phyloP scores from a whole-genome alignment of 2,329 filamentous ascomycete genomes.

The Penicillium sp. region DNA sequence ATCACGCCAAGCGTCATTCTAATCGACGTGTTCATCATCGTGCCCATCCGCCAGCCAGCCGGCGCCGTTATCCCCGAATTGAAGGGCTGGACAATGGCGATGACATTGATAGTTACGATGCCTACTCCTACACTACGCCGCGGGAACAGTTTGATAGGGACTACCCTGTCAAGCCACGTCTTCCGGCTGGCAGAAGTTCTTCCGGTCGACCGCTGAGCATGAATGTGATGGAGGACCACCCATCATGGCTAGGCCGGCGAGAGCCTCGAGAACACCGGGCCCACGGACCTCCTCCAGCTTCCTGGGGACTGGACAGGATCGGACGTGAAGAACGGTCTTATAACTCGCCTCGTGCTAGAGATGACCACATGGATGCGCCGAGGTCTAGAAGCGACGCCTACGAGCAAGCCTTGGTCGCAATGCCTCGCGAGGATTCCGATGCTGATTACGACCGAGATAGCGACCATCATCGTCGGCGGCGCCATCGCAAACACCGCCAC shows the following conservation, averaged over 20 bases:
- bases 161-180: conserved; percentile 35
- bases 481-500: conserved; percentile 24
- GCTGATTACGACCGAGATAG: conserved; percentile 39
- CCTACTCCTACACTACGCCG: conserved; percentile 46
- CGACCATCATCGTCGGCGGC: conserved; percentile 41
- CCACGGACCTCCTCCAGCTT: conserved; percentile 35
- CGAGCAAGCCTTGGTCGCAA: conserved; percentile 40
- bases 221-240: conserved; percentile 34
- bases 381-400: conserved; percentile 33
- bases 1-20: conserved; percentile 15
- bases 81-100: conserved; percentile 30
- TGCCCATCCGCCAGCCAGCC: conserved; percentile 21
- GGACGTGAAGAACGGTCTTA: conserved; percentile 27
- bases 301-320: conserved; percentile 35
- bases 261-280: conserved; percentile 28
- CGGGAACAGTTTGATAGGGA: conserved; percentile 45
- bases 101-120: conserved; percentile 39
- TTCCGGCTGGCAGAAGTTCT: conserved; percentile 21
- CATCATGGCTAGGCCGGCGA: conserved; percentile 23
- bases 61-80: conserved; percentile 27
- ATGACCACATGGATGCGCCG: conserved; percentile 35
- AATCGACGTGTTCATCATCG: conserved; percentile 21
- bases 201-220: conserved; percentile 37
- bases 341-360: conserved; percentile 25
- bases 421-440: conserved; percentile 45